Base-by-base conservation (phyloP, 768 basidiomycete species). In the Tylopilus felleus region DNA sequence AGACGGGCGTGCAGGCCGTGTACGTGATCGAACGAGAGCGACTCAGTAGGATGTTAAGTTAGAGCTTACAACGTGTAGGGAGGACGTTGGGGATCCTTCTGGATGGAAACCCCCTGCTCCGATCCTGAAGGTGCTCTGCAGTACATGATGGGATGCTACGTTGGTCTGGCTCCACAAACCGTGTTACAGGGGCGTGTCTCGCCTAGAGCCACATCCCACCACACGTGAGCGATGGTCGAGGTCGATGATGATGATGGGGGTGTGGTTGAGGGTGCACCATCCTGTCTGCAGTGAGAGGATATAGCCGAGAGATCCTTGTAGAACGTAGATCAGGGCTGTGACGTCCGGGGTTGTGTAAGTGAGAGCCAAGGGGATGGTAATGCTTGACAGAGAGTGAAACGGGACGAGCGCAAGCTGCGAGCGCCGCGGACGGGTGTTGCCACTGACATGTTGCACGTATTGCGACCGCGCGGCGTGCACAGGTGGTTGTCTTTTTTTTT, bases 301-400 rank as follows among this genome's bases (percentile, higher is more conserved):
- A 10, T 39, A 33, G 23, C 49, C 47, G 57, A 40, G 45, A 33
- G 33, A 41, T 31, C 38, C 12, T 27, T 25, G 39, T 12, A 13
- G 8, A n/a, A 13, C 47, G 60, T 4, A 61, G 52, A 61, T 61
- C 60, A 61, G 60, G 60, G 60, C 52, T 57, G 51, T 21, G 49
- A 44, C 41, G 44, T 47, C 52, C 31, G 49, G 60, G n/a, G 19
- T 27, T 33, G 31, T 42, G 40, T 31, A 21, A 56, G 38, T 13
- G 13, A 4, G 21, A 31, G 9, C 51, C 46, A 54, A 41, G 31
- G 40, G 12, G 9, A 19, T 0, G 21, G 36, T 33, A 5, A n/a
- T 17, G 25, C 14, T 5, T n/a, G 8, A n/a, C 17, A 19, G 38
- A 39, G 38, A 1, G n/a, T 8, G 38, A 39, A 39, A 39, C 38